Evolutionary conservation across 345 rosid species (phyloP).

Genomic region (Trapa bicornis): DNA sequence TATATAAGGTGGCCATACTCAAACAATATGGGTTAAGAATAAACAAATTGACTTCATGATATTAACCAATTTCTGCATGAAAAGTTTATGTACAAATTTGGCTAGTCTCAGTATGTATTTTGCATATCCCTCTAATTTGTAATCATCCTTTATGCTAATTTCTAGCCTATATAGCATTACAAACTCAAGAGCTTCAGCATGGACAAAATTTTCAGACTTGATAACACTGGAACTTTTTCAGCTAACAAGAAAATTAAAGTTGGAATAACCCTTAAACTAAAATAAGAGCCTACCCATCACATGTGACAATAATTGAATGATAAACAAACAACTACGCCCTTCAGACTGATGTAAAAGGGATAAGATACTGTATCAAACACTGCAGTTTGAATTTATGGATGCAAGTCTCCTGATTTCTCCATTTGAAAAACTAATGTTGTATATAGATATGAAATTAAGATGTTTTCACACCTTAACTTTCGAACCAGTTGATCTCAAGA

Average conservation of each 20-base stretch:
- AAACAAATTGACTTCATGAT: neutral
- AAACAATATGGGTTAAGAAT: neutral
- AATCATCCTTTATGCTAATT: neutral
- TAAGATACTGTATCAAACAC: neutral
- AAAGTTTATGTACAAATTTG: neutral
- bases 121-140: neutral
- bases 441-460: neutral
- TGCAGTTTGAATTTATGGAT: neutral
- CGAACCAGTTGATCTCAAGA: constrained; percentile 38
- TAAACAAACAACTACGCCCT: neutral
- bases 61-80: neutral
- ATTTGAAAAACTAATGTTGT: neutral
- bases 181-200: neutral
- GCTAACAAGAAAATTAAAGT: neutral
- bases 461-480: constrained; percentile 32
- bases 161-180: neutral
- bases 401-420: neutral
- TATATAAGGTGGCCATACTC: neutral
- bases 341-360: neutral
- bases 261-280: neutral
- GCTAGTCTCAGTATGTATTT: neutral
- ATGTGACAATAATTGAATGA: neutral
- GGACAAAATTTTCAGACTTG: neutral
- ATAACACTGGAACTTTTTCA: neutral
- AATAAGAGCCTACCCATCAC: neutral